Conservation (phyloP, 2,329 filamentous ascomycete genomes). For the Cytospora leucostoma region DNA sequence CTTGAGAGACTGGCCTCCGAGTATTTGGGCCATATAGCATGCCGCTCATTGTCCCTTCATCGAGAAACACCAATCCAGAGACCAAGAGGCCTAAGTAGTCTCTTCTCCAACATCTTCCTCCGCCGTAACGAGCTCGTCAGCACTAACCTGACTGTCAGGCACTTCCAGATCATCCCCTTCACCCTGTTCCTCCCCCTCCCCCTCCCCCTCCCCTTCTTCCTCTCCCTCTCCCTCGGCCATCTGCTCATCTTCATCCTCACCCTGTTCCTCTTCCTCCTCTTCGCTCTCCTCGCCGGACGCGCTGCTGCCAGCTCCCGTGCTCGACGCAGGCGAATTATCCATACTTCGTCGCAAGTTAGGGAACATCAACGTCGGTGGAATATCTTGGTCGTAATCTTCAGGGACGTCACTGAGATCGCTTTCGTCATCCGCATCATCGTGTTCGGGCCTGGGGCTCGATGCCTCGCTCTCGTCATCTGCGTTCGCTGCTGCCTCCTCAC, state of each 20-base stretch:
- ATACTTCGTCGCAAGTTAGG: conserved; percentile 48
- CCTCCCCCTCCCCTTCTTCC: conserved; percentile 32
- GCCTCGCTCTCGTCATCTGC: conserved; percentile 33
- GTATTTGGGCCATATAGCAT: neutral
- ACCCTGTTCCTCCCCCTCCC: conserved; percentile 26
- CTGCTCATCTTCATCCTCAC: conserved; percentile 25
- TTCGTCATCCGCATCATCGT: conserved; percentile 68
- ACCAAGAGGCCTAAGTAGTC: neutral
- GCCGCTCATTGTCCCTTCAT: neutral
- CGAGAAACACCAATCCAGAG: neutral
- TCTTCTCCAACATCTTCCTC: conserved; percentile 10
- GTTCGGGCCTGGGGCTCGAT: conserved; percentile 60
- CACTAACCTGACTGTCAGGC: conserved; percentile 10
- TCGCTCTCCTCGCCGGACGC: conserved; percentile 31
- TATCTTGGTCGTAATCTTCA: conserved; percentile 59
- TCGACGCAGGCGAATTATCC: conserved; percentile 36
- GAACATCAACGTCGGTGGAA: conserved; percentile 55
- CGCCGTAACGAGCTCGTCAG: neutral
- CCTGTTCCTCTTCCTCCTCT: conserved; percentile 30
- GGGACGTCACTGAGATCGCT: conserved; percentile 69
- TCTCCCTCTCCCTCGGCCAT: conserved; percentile 17
- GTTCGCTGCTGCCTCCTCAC: conserved; percentile 31
- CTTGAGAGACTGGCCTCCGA: neutral
- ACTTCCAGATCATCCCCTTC: conserved; percentile 29
- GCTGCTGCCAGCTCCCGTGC: conserved; percentile 24